A percentile compares a stretch with the other conserved stretches of the same genome.
Conservation (phyloP, 345 rosid genomes). For the Cardamine resedifolia region DNA sequence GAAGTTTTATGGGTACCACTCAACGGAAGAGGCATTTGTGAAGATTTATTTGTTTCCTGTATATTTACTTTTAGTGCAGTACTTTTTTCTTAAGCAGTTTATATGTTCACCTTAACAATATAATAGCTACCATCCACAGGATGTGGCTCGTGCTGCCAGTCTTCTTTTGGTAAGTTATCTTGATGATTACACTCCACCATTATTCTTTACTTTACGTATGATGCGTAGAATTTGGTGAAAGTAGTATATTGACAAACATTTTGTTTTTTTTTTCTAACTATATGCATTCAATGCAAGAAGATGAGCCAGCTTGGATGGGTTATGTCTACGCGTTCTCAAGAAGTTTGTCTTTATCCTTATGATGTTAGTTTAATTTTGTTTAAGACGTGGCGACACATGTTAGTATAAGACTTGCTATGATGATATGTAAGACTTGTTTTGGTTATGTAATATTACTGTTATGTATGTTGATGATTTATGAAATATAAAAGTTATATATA, state of each 20-base stretch:
- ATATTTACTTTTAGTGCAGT: constrained; percentile 1
- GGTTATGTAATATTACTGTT: too few relatives aligned
- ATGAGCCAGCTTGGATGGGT: constrained; percentile 87
- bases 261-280: constrained; percentile 20
- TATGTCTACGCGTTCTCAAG: constrained; percentile 53
- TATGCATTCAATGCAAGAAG: constrained; percentile 96
- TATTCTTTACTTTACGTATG: constrained; percentile 8
- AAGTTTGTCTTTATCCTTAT: too few relatives aligned
- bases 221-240: neutral
- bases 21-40: constrained; percentile 82
- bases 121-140: constrained; percentile 71
- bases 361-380: too few relatives aligned
- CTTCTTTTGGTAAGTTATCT: constrained; percentile 59
- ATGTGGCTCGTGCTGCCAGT: constrained; percentile 68
- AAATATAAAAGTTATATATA: too few relatives aligned
- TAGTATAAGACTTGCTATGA: too few relatives aligned
- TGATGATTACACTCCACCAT: neutral
- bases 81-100: constrained; percentile 17
- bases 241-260: neutral
- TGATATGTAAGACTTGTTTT: too few relatives aligned
- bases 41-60: constrained; percentile 90
- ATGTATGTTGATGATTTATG: too few relatives aligned
- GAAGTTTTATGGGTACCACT: constrained; percentile 85
- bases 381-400: too few relatives aligned
- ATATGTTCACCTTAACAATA: constrained; percentile 50